phyloP scores from a whole-genome alignment of 2,329 filamentous ascomycete species.

The Aspergillus eucalypticola region DNA sequence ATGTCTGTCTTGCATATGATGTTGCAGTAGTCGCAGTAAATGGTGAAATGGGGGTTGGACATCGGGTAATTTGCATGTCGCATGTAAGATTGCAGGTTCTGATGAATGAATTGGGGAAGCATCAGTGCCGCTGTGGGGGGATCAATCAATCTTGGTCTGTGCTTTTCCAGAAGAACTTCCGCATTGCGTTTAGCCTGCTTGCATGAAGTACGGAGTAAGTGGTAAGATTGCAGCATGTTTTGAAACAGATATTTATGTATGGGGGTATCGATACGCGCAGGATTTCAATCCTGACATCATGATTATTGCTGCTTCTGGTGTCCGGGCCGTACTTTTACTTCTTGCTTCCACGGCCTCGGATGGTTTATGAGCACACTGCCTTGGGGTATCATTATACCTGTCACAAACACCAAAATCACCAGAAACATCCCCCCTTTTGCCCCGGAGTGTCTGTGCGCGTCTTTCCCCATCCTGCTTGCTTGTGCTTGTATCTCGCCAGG shows the following conservation, averaged over 20 bases:
- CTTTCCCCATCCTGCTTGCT: not conserved
- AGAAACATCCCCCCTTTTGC: not conserved
- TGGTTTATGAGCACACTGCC: not conserved
- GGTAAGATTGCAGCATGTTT: no score
- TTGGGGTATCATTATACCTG: not conserved
- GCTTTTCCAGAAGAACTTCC: no score
- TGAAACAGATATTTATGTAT: no score
- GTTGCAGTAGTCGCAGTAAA: no score
- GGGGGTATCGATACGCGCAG: not conserved
- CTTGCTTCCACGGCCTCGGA: not conserved
- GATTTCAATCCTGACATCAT: constrained; percentile 11
- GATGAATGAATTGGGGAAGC: no score
- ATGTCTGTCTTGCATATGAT: not conserved
- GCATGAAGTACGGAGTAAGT: no score
- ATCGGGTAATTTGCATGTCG: no score
- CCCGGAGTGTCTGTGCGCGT: constrained; percentile 1
- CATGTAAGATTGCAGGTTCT: no score
- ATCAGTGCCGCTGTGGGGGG: no score
- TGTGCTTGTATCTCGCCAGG: not conserved
- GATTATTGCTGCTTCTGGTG: not conserved
- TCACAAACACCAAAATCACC: not conserved
- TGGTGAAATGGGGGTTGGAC: no score
- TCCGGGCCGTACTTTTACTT: not conserved
- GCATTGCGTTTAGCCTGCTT: no score
- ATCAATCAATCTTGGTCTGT: no score